A percentile compares a stretch with the other conserved stretches of the same genome.
These are phyloP conservation scores for Dispira simplex DNA, from an alignment of 192 early-diverging fungal genomes.

Conservation along the genomic window DNA sequence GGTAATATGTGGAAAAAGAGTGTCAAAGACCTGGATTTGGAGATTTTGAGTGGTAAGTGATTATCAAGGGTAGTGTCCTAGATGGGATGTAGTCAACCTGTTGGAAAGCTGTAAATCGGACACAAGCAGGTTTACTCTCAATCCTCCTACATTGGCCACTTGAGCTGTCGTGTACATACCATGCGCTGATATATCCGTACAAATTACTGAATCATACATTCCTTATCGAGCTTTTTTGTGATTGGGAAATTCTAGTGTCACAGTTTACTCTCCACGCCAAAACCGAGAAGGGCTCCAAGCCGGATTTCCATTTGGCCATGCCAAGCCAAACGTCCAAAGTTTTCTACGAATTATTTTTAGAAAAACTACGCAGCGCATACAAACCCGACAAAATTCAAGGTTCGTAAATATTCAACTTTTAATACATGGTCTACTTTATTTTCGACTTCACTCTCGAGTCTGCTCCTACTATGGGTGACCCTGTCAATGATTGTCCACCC, in stretches of 20 bases:
- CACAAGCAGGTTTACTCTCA: no score
- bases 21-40: constrained; percentile 52
- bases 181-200: no score
- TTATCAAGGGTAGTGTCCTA: background rate
- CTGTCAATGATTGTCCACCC: background rate
- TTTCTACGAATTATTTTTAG: constrained; percentile 64
- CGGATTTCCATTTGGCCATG: constrained; percentile 88
- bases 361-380: constrained; percentile 44
- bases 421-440: no score
- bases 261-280: constrained; percentile 90
- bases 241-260: constrained; percentile 31
- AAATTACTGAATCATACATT: no score
- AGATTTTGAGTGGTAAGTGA: constrained; percentile 60
- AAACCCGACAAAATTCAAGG: constrained; percentile 53
- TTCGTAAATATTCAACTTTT: constrained; percentile 13
- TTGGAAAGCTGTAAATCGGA: no score
- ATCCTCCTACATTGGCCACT: no score
- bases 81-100: no score
- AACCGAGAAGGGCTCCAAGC: constrained; percentile 67
- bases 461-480: no score
- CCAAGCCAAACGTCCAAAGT: constrained; percentile 42
- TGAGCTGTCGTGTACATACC: no score
- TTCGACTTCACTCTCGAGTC: no score
- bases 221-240: no score
- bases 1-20: constrained; percentile 65